phyloP scores from a whole-genome alignment of 129 eudicot species.

The Flaveria brownii region DNA sequence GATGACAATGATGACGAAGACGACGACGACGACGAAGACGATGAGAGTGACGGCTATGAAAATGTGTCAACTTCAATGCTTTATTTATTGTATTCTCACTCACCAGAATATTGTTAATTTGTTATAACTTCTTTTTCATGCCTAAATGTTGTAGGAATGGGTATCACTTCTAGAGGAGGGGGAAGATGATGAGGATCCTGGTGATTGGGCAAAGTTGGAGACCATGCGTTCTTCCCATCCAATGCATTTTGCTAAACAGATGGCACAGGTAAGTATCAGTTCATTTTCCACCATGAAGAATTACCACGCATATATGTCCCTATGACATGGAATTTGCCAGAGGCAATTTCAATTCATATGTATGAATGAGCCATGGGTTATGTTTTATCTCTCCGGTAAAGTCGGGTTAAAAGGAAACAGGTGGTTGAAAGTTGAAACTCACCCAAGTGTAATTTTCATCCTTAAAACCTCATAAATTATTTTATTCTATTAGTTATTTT shows the following conservation, averaged over 20 bases:
- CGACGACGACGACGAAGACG: conserved; percentile 57
- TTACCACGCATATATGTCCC: not conserved
- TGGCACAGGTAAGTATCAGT: conserved; percentile 61
- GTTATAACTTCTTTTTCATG: conserved; percentile 9
- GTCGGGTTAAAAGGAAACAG: not conserved
- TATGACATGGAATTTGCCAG: conserved; percentile 6
- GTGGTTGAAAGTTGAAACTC: not conserved
- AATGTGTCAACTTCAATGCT: conserved; percentile 42
- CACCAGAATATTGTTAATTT: not conserved
- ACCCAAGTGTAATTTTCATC: not conserved
- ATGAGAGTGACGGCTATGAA: conserved; percentile 51
- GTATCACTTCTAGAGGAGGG: conserved; percentile 62
- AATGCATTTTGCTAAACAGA: conserved; percentile 76
- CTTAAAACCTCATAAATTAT: not conserved
- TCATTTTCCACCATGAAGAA: conserved; percentile 11
- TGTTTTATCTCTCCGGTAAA: not conserved
- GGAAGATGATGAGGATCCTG: conserved; percentile 76
- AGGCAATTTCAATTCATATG: not conserved
- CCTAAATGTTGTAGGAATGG: conserved; percentile 67
- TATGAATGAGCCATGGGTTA: not conserved
- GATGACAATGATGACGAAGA: conserved; percentile 56
- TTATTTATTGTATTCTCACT: conserved; percentile 15
- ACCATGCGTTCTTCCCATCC: conserved; percentile 98
- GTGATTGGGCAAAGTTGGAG: conserved; percentile 97
- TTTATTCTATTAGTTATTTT: not conserved